Evolutionary conservation across 306 rosid genomes (phyloP), one percentile per base, ranked within the genome.

Genomic region (Cucurbita maxima): DNA sequence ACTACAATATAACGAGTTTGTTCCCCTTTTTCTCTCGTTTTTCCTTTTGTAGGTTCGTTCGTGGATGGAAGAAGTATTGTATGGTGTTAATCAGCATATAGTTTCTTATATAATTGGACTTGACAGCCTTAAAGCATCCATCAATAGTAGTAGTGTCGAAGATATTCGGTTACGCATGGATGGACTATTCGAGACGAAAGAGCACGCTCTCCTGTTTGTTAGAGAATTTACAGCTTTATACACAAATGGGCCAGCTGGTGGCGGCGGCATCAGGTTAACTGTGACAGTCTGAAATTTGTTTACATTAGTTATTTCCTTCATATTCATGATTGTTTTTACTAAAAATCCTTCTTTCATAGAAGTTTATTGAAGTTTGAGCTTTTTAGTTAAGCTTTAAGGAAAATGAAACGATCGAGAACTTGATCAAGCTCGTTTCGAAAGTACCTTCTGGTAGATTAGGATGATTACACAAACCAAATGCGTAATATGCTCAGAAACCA

Each of bases 241-340:
- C 73, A 94, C 99, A 69, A 94, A 94, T 83, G 97, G 99, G 77
- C 97, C 98, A 11, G 96, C 98, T 78, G 91, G 98, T 10, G 91
- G 98, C 4, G 97, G 98, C 10, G 97, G 98, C 74, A 81, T 94
- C 85, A 89, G 92, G 97, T 94, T 68, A 45, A 47, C 7, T n/a
- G 5, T n/a, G 4, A 45, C 36, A 10, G 2, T n/a, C n/a, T 64
- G 37, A 11, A 66, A 18, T 66, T 10, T 43, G 71, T 40, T 64
- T 64, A 10, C 10, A 41, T 30, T 61, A 37, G 19, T 64, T 19
- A 10, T 64, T 43, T 43, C 3, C 71, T 41, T 64, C 36, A 15
- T n/a, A 4, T 64, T 64, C 71, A 61, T 3, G 67, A 6, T 60
- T 34, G n/a, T 13, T 6, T 60, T 34, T 34, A 60, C 41, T 60